Evolutionary conservation across 495 filamentous ascomycete genomes (phyloP).

Genomic region (Penicilliopsis zonata): DNA sequence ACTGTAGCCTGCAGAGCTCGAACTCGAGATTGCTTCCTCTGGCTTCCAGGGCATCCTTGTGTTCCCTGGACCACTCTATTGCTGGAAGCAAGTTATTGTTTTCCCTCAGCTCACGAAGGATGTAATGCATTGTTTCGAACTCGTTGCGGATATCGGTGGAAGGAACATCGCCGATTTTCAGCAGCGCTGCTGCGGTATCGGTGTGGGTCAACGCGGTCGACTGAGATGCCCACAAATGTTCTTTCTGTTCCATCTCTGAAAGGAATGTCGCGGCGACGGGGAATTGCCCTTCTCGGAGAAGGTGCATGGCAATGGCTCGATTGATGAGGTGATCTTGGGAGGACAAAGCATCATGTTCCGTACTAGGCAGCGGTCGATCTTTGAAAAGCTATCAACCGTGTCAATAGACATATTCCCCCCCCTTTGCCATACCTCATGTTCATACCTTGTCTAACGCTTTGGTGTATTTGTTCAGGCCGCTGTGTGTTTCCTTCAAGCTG

Average conservation of each 20-base stretch:
- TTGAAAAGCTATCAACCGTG: slow-evolving; percentile 51
- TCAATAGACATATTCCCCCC: not conserved
- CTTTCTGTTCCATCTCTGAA: slow-evolving; percentile 39
- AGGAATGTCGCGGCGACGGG: slow-evolving; percentile 73
- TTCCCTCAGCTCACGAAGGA: slow-evolving; percentile 62
- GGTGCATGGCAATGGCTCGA: slow-evolving; percentile 89
- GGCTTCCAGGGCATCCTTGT: slow-evolving; percentile 57
- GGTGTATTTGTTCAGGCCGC: slow-evolving; percentile 64
- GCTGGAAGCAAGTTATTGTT: slow-evolving; percentile 64
- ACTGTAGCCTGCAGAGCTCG: slow-evolving; percentile 78
- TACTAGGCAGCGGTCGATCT: slow-evolving; percentile 57
- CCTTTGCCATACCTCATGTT: too few species aligned
- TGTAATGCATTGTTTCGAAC: slow-evolving; percentile 84
- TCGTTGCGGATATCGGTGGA: slow-evolving; percentile 58
- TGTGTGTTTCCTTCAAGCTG: slow-evolving; percentile 67
- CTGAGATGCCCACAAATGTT: slow-evolving; percentile 3
- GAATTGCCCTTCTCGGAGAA: slow-evolving; percentile 91
- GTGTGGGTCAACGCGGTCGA: slow-evolving; percentile 5
- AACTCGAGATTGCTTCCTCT: slow-evolving; percentile 91
- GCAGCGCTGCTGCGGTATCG: slow-evolving; percentile 10
- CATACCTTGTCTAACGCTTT: slow-evolving; percentile 72
- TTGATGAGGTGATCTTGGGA: slow-evolving; percentile 69
- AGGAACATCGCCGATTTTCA: slow-evolving; percentile 45
- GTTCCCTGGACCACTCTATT: slow-evolving; percentile 70
- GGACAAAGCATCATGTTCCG: slow-evolving; percentile 71